Conservation (phyloP, 306 rosid genomes). For the Acacia crassicarpa region DNA sequence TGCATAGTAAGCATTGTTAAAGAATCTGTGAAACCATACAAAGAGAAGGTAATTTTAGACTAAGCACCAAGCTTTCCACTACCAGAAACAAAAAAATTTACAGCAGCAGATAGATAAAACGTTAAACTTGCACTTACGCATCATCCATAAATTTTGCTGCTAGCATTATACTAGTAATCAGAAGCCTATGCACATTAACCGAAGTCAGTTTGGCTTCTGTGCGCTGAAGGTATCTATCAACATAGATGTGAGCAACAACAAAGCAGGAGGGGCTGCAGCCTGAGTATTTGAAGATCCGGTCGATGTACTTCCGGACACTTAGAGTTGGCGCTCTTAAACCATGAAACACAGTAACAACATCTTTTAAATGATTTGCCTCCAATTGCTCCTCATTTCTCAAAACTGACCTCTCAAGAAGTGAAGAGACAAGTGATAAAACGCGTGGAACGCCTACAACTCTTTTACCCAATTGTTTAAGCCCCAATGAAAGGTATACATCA, state of each 20-base stretch:
- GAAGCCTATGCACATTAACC: slow-evolving; percentile 85
- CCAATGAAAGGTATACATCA: slow-evolving; percentile 62
- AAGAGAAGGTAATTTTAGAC: not conserved
- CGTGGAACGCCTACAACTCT: slow-evolving; percentile 65
- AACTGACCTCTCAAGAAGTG: slow-evolving; percentile 75
- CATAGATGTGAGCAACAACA: slow-evolving; percentile 68
- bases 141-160: slow-evolving; percentile 94
- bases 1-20: slow-evolving; percentile 92
- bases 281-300: slow-evolving; percentile 87
- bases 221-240: slow-evolving; percentile 70
- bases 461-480: slow-evolving; percentile 63
- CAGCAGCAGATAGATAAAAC: not conserved
- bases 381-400: slow-evolving; percentile 59
- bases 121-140: slow-evolving; percentile 58
- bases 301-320: slow-evolving; percentile 68
- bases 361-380: slow-evolving; percentile 52
- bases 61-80: not conserved
- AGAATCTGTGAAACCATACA: slow-evolving; percentile 65
- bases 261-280: slow-evolving; percentile 97
- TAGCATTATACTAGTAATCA: slow-evolving; percentile 87
- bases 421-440: slow-evolving; percentile 80
- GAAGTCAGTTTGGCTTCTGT: slow-evolving; percentile 69
- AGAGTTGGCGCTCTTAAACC: slow-evolving; percentile 81
- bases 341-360: slow-evolving; percentile 70
- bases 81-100: not conserved